phyloP scores from a whole-genome alignment of 2,329 filamentous ascomycete genomes.

The Hypoxylon sp. region DNA sequence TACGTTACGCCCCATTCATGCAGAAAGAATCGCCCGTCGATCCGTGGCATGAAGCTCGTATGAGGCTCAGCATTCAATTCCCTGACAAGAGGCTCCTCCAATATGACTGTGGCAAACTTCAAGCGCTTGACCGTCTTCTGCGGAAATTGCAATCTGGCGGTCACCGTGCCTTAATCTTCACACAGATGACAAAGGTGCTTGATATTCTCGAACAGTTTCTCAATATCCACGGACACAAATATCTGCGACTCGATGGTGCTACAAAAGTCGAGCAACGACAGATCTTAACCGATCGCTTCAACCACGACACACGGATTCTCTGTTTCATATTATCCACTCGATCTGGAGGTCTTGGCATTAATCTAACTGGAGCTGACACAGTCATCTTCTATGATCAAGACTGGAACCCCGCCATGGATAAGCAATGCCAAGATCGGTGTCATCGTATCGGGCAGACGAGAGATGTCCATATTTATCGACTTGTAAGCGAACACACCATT shows the following conservation, averaged over 20 bases:
- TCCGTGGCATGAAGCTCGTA: conserved; percentile 93
- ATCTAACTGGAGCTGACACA: conserved; percentile 94
- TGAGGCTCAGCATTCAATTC: conserved; percentile 94
- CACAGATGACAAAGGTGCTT: conserved; percentile 98
- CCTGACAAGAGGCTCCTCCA: conserved; percentile 96
- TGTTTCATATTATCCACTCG: conserved; percentile 96
- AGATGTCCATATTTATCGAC: conserved; percentile 97
- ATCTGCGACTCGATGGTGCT: conserved; percentile 94
- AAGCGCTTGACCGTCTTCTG: conserved; percentile 87
- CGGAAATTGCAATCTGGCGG: conserved; percentile 89
- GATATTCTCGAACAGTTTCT: conserved; percentile 98
- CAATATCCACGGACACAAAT: conserved; percentile 97
- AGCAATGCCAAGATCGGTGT: conserved; percentile 97
- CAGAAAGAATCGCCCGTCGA: conserved; percentile 74
- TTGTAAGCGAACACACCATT: conserved; percentile 94
- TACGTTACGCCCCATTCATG: conserved; percentile 69
- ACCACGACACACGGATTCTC: conserved; percentile 90
- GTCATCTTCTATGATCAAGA: conserved; percentile 99
- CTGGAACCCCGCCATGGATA: conserved; percentile 99
- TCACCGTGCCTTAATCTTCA: conserved; percentile 97
- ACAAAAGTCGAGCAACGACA: conserved; percentile 97
- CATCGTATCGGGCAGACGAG: conserved; percentile 98
- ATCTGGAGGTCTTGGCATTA: conserved; percentile 95
- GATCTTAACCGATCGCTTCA: conserved; percentile 96
- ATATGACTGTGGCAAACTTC: conserved; percentile 97